phyloP scores from a whole-genome alignment of 257 asterid genomes.

The Nicotiana noctiflora region DNA sequence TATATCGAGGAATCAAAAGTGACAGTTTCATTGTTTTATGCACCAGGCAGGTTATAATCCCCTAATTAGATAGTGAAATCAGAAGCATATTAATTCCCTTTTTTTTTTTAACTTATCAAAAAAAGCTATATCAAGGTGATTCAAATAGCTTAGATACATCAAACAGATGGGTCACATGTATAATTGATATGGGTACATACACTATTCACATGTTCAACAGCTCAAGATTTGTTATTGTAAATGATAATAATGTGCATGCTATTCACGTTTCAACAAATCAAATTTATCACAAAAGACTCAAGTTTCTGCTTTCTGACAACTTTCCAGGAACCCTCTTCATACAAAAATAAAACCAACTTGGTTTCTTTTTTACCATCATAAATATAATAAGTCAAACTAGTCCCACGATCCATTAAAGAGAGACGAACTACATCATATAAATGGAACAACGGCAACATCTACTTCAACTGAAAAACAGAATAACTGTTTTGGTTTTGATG shows the following conservation, averaged over 20 bases:
- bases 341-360: not conserved
- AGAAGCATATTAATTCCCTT: too few species aligned
- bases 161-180: not conserved
- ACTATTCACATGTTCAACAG: not conserved
- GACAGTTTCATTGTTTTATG: not conserved
- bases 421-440: not conserved
- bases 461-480: not conserved
- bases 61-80: not conserved
- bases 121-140: not conserved
- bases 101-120: too few species aligned
- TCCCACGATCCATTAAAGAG: not conserved
- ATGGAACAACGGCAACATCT: not conserved
- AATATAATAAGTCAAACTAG: not conserved
- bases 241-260: not conserved
- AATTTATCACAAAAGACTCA: not conserved
- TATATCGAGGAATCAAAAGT: not conserved
- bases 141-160: not conserved
- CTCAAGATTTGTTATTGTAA: not conserved
- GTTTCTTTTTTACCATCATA: not conserved
- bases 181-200: not conserved
- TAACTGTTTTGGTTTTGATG: not conserved
- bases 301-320: not conserved
- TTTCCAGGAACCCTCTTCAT: not conserved
- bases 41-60: not conserved
- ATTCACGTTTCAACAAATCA: not conserved